Base-by-base conservation (phyloP, 352 stramenopile genomes). In the Phytopythium mirpurense region DNA sequence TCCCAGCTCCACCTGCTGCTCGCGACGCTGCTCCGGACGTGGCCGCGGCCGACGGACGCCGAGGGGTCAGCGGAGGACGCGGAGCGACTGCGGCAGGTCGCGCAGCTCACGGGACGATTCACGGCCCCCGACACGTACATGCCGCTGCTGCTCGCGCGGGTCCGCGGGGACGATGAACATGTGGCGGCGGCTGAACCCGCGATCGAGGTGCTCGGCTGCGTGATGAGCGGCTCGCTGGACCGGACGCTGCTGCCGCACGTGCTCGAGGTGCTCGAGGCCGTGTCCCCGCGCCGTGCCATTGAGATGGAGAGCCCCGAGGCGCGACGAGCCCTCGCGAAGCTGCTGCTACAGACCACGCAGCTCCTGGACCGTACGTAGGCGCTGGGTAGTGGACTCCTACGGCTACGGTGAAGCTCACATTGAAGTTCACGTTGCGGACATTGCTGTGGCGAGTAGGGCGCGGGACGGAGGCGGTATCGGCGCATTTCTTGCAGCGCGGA, bases 1-100 rank as follows among this genome's bases (percentile, higher is more conserved):
- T 83, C 95, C n/a, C 86, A 97, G 56, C 73, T 81, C 4, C 80
- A 97, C 51, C 26, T 73, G 35, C 43, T 98, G 19, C 41, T 97
- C 9, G 63, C 78, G 31, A 83, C 81, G 24, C 56, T 97, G 36
- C 63, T 93, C 29, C 54, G 67, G 31, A 62, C 57, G 1, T 91
- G 79, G 78, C 57, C 46, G 32, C 42, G 42, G 14, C 23, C 42
- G 12, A 16, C 12, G 21, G 42, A 49, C 9, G 15, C 14, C n/a
- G 21, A 34, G 4, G 18, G 27, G 27, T 27, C 24, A 10, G 26
- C 26, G 31, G 51, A 60, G 23, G 66, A 81, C 19, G 32, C 60
- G 2, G 47, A 71, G 32, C 57, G 83, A 8, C 32, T 72, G 2
- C 54, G 56, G 10, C 50, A 73, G 18, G 68, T 86, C 36, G 78